phyloP scores from a whole-genome alignment of 108 stramenopile genomes.

The Stephanodiscus triporus region DNA sequence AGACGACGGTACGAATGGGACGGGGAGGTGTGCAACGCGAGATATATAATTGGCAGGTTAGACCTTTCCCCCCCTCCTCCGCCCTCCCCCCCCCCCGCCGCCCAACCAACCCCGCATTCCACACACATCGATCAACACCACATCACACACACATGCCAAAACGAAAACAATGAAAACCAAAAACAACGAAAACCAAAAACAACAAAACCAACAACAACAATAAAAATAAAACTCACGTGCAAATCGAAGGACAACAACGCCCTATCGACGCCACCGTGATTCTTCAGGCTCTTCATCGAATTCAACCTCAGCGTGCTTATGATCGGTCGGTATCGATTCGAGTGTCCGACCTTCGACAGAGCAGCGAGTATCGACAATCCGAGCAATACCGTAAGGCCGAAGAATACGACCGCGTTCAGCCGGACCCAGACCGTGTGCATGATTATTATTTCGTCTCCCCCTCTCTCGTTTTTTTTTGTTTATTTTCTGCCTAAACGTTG shows the following conservation, averaged over 20 bases:
- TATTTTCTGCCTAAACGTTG: too few relatives aligned
- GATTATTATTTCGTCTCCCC: conserved; percentile 13
- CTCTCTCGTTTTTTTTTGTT: too few relatives aligned
- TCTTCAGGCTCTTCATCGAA: conserved; percentile 80
- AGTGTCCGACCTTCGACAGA: conserved; percentile 77
- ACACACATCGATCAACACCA: too few relatives aligned
- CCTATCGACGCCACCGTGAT: conserved; percentile 92
- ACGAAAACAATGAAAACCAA: too few relatives aligned
- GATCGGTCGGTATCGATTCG: conserved; percentile 60
- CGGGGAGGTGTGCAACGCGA: too few relatives aligned
- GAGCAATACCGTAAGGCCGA: conserved; percentile 95
- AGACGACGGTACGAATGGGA: too few relatives aligned
- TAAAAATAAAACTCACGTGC: conserved; percentile 61
- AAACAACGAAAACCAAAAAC: too few relatives aligned
- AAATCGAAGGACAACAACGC: conserved; percentile 93
- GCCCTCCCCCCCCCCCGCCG: too few relatives aligned
- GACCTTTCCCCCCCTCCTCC: background rate
- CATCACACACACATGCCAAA: too few relatives aligned
- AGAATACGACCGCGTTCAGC: conserved; percentile 98
- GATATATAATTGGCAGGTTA: too few relatives aligned
- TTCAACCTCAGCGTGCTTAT: conserved; percentile 75
- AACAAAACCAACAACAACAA: background rate
- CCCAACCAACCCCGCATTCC: too few relatives aligned
- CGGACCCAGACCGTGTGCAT: conserved; percentile 98
- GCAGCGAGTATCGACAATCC: conserved; percentile 89